These are phyloP conservation scores for Kwoniella sp. DNA, from an alignment of 768 basidiomycete genomes.

Conservation along the genomic window DNA sequence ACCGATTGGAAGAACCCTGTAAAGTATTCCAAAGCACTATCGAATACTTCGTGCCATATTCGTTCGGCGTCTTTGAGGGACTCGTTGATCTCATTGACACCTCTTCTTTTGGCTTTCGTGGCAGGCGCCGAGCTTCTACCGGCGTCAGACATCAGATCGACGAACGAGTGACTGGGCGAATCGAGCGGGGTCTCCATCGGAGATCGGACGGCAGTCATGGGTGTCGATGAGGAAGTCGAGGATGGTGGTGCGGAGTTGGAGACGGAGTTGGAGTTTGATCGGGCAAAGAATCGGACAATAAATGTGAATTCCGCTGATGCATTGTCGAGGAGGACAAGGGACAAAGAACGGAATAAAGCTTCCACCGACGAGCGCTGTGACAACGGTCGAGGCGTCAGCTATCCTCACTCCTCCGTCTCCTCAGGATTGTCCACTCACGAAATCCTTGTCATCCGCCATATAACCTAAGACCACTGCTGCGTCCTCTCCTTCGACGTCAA, in stretches of 20 bases:
- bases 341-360: conserved; percentile 77
- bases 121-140: conserved; percentile 14
- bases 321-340: conserved; percentile 93
- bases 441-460: conserved; percentile 82
- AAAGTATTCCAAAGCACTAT: conserved; percentile 84
- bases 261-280: background rate
- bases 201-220: conserved; percentile 1
- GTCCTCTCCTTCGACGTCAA: conserved; percentile 68
- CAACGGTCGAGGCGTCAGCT: background rate
- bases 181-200: conserved; percentile 21
- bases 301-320: conserved; percentile 90
- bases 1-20: conserved; percentile 72
- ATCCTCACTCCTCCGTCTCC: conserved; percentile 2
- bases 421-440: conserved; percentile 72
- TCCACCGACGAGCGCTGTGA: conserved; percentile 78
- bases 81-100: conserved; percentile 22
- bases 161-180: conserved; percentile 25
- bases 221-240: background rate
- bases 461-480: conserved; percentile 74
- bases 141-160: conserved; percentile 34
- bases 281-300: conserved; percentile 76
- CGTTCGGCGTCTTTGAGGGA: conserved; percentile 48
- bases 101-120: conserved; percentile 9
- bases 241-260: background rate
- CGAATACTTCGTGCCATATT: conserved; percentile 90